phyloP scores from a whole-genome alignment of 2,329 filamentous ascomycete genomes.

The Ophiostoma sp. region DNA sequence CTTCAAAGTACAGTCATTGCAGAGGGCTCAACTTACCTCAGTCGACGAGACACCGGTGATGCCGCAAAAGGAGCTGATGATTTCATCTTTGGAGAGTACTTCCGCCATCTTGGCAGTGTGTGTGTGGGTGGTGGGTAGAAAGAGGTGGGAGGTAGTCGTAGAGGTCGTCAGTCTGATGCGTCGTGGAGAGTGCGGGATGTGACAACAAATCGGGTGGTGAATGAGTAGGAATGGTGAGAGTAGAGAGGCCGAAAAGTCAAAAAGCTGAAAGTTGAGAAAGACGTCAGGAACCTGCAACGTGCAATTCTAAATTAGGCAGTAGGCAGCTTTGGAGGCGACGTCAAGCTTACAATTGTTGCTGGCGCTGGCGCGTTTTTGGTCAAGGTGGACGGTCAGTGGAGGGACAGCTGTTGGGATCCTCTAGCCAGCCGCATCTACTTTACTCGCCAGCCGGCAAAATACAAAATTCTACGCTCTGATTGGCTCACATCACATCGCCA shows the following conservation, averaged over 20 bases:
- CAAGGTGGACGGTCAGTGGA: background rate
- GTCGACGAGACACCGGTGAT: slow-evolving; percentile 27
- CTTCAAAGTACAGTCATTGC: too few relatives aligned
- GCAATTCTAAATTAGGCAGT: slow-evolving; percentile 2
- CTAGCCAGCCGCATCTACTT: too few relatives aligned
- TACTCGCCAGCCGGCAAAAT: too few relatives aligned
- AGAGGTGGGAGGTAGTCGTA: background rate
- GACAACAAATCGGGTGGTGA: background rate
- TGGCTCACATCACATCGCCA: too few relatives aligned
- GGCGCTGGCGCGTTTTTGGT: background rate
- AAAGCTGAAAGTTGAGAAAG: background rate
- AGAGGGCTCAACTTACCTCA: background rate
- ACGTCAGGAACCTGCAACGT: background rate
- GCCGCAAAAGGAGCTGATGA: slow-evolving; percentile 28
- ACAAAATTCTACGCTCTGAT: too few relatives aligned
- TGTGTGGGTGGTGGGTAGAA: background rate
- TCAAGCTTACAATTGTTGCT: slow-evolving; percentile 21
- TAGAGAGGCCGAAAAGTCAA: background rate
- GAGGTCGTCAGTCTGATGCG: background rate
- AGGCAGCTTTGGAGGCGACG: slow-evolving; percentile 28
- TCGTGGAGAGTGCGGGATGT: background rate
- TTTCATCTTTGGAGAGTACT: slow-evolving; percentile 26
- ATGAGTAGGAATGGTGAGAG: background rate
- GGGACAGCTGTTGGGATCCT: slow-evolving; percentile 1
- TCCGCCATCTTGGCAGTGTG: slow-evolving; percentile 23